Conservation (phyloP, 257 asterid genomes). For the Solanum rostratum region DNA sequence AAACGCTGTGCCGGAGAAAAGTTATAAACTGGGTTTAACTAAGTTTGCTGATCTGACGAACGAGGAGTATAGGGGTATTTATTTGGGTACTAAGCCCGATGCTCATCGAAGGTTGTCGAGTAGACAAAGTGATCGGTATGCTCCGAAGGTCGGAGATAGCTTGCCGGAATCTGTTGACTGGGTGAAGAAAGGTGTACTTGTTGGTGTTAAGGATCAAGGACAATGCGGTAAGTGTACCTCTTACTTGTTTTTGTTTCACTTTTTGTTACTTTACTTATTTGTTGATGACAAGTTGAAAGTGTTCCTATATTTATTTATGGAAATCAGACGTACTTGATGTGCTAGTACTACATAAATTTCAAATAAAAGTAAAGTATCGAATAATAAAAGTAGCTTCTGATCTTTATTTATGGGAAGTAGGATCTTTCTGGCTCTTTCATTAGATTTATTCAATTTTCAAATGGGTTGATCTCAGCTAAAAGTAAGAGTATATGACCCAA, state of each 20-base stretch:
- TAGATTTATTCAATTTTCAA: neutral
- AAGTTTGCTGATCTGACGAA: conserved; percentile 69
- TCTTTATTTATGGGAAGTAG: neutral
- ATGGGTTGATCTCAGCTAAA: neutral
- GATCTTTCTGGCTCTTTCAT: neutral
- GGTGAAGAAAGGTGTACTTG: conserved; percentile 67
- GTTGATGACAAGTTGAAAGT: neutral
- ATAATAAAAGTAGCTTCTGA: neutral
- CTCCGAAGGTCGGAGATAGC: conserved; percentile 28
- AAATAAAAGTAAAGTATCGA: neutral
- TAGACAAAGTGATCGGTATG: conserved; percentile 28
- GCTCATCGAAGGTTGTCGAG: conserved; percentile 17
- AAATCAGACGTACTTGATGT: neutral
- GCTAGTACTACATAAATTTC: neutral
- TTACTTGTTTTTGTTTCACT: neutral
- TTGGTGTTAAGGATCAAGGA: conserved; percentile 63
- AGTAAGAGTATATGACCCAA: too few relatives aligned
- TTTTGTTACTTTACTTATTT: neutral
- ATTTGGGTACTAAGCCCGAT: conserved; percentile 36
- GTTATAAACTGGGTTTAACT: conserved; percentile 50
- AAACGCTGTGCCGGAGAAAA: conserved; percentile 35
- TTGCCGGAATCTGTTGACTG: conserved; percentile 83
- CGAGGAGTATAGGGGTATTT: conserved; percentile 49
- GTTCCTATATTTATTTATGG: neutral
- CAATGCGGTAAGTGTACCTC: conserved; percentile 40